Evolutionary conservation across 768 basidiomycete species (phyloP).

Genomic region (Lactifluus piperatus): DNA sequence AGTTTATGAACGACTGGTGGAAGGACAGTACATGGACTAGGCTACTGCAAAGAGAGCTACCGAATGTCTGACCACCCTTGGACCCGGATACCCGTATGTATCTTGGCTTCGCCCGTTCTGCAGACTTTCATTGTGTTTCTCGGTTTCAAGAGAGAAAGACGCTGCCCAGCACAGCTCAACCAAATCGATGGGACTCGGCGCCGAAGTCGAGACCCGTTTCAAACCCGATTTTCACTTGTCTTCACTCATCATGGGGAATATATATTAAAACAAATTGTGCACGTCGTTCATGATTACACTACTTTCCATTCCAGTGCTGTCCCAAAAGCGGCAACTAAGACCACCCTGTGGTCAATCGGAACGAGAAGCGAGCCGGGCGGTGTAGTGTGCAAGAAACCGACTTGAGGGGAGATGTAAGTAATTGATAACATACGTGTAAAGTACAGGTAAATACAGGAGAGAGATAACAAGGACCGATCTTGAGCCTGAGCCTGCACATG

Average conservation of each 20-base stretch:
- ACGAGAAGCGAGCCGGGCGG: too few relatives aligned
- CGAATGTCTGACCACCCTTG: conserved; percentile 45
- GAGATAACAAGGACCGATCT: too few relatives aligned
- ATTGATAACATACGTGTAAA: too few relatives aligned
- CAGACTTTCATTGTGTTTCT: neutral
- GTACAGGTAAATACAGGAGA: too few relatives aligned
- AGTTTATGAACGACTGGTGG: conserved; percentile 87
- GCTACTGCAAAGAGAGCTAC: conserved; percentile 73
- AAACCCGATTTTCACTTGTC: neutral
- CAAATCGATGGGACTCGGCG: neutral
- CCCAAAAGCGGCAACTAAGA: too few relatives aligned
- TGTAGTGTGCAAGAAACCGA: too few relatives aligned
- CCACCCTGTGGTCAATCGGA: too few relatives aligned
- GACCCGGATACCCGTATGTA: neutral
- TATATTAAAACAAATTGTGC: too few relatives aligned
- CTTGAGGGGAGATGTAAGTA: too few relatives aligned
- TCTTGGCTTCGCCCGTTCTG: neutral
- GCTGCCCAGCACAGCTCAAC: neutral
- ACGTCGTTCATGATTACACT: too few relatives aligned
- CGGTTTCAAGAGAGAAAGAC: neutral
- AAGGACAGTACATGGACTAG: conserved; percentile 84
- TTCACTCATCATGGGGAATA: neutral
- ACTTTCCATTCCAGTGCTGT: too few relatives aligned
- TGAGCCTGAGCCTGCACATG: too few relatives aligned
- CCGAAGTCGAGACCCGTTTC: neutral